These are phyloP conservation scores for Saccharomycopsis malanga DNA, from an alignment of 805 yeast species.

Conservation along the genomic window DNA sequence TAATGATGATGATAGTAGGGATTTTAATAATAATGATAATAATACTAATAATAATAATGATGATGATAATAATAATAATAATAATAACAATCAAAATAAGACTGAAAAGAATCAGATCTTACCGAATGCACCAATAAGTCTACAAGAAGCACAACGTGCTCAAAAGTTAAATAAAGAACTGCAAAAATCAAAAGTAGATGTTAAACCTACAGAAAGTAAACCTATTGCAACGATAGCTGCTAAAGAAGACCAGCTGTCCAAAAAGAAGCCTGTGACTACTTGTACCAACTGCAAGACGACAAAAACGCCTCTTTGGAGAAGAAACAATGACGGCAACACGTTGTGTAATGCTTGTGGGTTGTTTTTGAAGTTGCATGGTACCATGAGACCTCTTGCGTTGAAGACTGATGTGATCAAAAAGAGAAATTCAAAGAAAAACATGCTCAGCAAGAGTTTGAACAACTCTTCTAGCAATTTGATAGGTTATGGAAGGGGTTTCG, in stretches of 20 bases:
- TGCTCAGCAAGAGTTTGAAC: slow-evolving; percentile 9
- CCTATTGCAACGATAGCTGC: not conserved
- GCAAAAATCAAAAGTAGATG: not conserved
- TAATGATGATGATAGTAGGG: not conserved
- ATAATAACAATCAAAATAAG: no score
- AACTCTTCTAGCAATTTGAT: slow-evolving; percentile 9
- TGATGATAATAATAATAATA: not conserved
- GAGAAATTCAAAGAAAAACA: slow-evolving; percentile 38
- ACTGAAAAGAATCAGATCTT: not conserved
- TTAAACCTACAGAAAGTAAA: not conserved
- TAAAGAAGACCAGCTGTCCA: not conserved
- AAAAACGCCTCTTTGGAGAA: slow-evolving; percentile 58
- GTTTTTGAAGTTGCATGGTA: slow-evolving; percentile 53
- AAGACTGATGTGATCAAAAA: slow-evolving; percentile 54
- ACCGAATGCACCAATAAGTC: no score
- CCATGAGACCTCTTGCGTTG: slow-evolving; percentile 51
- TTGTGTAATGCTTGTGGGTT: slow-evolving; percentile 61
- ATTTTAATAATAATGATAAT: not conserved
- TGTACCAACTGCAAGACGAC: slow-evolving; percentile 53
- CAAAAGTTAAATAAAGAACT: not conserved
- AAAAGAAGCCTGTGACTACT: slow-evolving; percentile 28
- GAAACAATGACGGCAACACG: slow-evolving; percentile 52
- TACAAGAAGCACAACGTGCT: no score
- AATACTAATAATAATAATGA: not conserved
- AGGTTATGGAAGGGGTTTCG: slow-evolving; percentile 1